Base-by-base conservation (phyloP, 306 rosid species). In the Cicer judaicum region DNA sequence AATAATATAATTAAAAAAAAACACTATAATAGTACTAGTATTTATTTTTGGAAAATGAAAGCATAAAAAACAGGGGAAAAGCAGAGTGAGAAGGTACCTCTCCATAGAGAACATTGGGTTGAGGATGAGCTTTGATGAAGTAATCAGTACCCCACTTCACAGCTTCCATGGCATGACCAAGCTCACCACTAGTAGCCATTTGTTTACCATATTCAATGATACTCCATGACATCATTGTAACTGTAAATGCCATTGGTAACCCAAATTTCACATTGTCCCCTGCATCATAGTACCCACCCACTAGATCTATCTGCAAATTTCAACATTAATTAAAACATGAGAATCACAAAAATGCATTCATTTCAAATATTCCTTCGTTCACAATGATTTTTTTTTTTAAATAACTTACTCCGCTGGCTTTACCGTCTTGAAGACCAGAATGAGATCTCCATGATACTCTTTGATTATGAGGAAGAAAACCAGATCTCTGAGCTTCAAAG, bases 231-330 rank as follows among this genome's bases (percentile, higher is more conserved):
- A 95, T 82, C 99, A 95, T 95, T 13, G 99, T 95, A 2, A 90
- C 89, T 0, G 99, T 95, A 63, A 95, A 95, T 1, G 99, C 99
- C 98, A 95, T 95, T 14, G 99, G 98, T 41, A 95, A 41, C 1
- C 99, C 99, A 50, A 95, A 95, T 84, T 95, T 95, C 74, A 95
- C 98, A 84, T 92, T 95, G 88, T 95, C 99, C 43, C 99, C 99
- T 8, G 99, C 99, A 54, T 95, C 99, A 14, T 92, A 92, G 81
- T 95, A 95, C 34, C 99, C 99, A 5, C 99, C 98, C 5, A 90
- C 98, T 54, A 95, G 95, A 85, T 92, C 91, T 76, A 95, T 95
- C 98, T 91, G 81, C 42, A 83, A 80, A 70, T 68, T 70, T 19
- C 0, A 9, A 54, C 36, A 29, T 29, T 3, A 29, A 50, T n/a